phyloP scores from a whole-genome alignment of 192 early-diverging fungal genomes.

The Helicostylum pulchrum region DNA sequence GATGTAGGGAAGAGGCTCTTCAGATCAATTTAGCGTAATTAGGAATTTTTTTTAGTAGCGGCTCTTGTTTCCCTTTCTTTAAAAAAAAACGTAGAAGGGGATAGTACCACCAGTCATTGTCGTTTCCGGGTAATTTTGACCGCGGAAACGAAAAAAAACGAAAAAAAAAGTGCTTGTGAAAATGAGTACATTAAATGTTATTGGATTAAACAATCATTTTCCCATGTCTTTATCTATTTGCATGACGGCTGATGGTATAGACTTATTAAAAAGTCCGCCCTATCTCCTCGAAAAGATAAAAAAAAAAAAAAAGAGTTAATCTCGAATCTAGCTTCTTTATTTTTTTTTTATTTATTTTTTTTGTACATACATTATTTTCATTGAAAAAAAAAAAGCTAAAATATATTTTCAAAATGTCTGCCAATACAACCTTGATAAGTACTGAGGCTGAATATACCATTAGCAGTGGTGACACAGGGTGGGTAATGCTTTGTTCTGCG shows the following conservation, averaged over 20 bases:
- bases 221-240: no score
- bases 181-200: no score
- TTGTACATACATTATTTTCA: neutral
- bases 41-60: neutral
- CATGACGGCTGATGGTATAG: no score
- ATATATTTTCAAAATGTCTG: neutral
- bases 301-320: no score
- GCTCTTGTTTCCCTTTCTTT: neutral
- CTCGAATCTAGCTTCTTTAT: neutral
- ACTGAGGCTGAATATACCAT: slow-evolving; percentile 29
- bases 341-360: neutral
- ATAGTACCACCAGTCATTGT: neutral
- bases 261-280: neutral
- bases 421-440: neutral
- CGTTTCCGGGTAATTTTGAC: neutral
- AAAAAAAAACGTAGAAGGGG: no score
- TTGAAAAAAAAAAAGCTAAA: no score
- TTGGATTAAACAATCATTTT: no score
- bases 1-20: no score
- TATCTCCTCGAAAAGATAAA: neutral
- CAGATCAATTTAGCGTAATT: no score
- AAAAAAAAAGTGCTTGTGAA: no score
- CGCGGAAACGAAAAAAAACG: no score
- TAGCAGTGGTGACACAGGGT: slow-evolving; percentile 67
- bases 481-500: slow-evolving; percentile 65